Base-by-base conservation (phyloP, 1,284 basidiomycete species). In the Trichosporon sp. region DNA sequence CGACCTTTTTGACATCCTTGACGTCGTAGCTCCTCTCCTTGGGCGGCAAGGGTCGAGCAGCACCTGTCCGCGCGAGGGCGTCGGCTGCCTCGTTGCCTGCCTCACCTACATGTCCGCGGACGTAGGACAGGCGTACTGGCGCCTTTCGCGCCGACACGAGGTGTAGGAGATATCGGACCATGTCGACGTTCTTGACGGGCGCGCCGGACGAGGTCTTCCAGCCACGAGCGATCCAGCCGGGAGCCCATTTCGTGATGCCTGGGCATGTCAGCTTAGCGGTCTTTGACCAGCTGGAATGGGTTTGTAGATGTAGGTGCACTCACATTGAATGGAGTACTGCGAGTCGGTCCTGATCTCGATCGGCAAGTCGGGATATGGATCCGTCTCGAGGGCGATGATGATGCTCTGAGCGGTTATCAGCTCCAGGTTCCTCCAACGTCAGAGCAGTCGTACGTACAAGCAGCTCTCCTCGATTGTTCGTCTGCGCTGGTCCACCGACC, bases 1-100 rank as follows among this genome's bases (percentile, higher is more conserved):
- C 73, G 13, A 67, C 70, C 52, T 80, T 86, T 46, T n/a, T n/a
- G n/a, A n/a, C n/a, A n/a, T 83, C 77, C 56, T 86, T 86, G 14
- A 77, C 80, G 14, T 9, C 64, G 67, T 19, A 68, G 69, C 32
- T 72, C 67, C 1, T 52, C 13, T 69, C 67, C 11, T 69, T 67
- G 29, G 71, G 66, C 6, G 71, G 58, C 6, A 65, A 58, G 11
- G 74, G 73, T 56, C 67, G 61, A 31, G 64, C 54, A 2, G 77
- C 76, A 0, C 78, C 80, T 29, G 63, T 37, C 6, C 74, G 74
- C 1, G 80, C 80, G 19, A 81, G 65, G 29, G 60, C 74, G 70
- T 81, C 80, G 11, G 80, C 80, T 1, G 64, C 72, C 65, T 80
- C 79, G 63, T 81, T 81, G 16, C 80, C 80, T 34, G 69, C 69